Conservation (phyloP, 2,329 filamentous ascomycete genomes). For the Dactylellina haptotyla region DNA sequence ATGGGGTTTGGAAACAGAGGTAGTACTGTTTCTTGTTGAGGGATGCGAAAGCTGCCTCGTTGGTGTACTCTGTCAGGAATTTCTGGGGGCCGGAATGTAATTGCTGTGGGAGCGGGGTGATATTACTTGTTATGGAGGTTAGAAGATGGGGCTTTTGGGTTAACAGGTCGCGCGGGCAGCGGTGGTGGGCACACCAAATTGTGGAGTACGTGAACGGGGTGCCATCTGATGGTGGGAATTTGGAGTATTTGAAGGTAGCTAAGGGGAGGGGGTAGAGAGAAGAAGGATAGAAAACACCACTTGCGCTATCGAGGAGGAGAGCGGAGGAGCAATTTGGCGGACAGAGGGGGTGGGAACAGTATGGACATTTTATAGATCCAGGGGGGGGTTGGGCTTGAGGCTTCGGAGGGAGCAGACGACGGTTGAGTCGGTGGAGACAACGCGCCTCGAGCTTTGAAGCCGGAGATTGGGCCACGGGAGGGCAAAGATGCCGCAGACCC, state of each 20-base stretch:
- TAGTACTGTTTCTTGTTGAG: slow-evolving; percentile 35
- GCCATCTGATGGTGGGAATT: background rate
- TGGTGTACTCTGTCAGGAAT: slow-evolving; percentile 22
- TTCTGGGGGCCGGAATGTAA: background rate
- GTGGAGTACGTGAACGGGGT: slow-evolving; percentile 27
- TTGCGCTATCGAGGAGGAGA: slow-evolving; percentile 31
- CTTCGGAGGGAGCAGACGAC: slow-evolving; percentile 14
- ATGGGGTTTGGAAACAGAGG: slow-evolving; percentile 19
- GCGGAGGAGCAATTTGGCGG: slow-evolving; percentile 24
- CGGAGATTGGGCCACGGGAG: slow-evolving; percentile 3
- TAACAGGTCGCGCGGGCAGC: slow-evolving; percentile 37
- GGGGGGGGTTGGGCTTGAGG: background rate
- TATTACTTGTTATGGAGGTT: background rate
- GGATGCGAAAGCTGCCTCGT: background rate
- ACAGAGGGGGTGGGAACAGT: slow-evolving; percentile 33
- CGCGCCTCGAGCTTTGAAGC: background rate
- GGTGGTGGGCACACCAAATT: slow-evolving; percentile 44
- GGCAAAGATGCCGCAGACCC: slow-evolving; percentile 35
- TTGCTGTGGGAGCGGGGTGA: background rate
- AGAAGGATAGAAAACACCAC: slow-evolving; percentile 31
- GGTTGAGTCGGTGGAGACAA: slow-evolving; percentile 16
- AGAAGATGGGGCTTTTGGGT: slow-evolving; percentile 13
- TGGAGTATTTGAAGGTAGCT: slow-evolving; percentile 26
- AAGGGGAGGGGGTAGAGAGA: slow-evolving; percentile 27
- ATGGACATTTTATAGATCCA: slow-evolving; percentile 27